Evolutionary conservation across 306 rosid species (phyloP).

Genomic region (Senna tora): DNA sequence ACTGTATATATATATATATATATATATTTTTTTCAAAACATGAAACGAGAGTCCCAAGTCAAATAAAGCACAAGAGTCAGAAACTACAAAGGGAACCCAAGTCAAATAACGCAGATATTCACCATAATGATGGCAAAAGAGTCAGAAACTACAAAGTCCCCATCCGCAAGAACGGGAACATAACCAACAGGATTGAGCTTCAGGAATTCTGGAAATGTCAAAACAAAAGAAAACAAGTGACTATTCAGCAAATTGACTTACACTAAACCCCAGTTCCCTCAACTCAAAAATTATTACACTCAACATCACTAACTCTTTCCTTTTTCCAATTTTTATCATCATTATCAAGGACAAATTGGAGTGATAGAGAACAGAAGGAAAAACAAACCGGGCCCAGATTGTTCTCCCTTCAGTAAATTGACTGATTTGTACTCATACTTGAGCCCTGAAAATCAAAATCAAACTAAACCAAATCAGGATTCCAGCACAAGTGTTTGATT

Average conservation of each 20-base stretch:
- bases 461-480: not conserved
- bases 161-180: constrained; percentile 74
- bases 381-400: constrained; percentile 56
- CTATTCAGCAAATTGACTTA: not conserved
- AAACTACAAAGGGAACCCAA: not conserved
- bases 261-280: constrained; percentile 1
- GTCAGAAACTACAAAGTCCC: constrained; percentile 52
- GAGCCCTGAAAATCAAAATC: constrained; percentile 46
- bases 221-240: not conserved
- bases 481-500: not conserved
- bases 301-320: too few species aligned
- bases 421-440: constrained; percentile 60
- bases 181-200: constrained; percentile 70
- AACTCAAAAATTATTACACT: not conserved
- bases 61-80: constrained; percentile 63
- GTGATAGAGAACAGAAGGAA: not conserved
- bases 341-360: not conserved
- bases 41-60: not conserved
- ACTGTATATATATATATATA: constrained; percentile 50
- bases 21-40: too few species aligned
- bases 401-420: constrained; percentile 61
- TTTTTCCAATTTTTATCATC: not conserved
- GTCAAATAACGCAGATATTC: not conserved
- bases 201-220: constrained; percentile 51
- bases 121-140: constrained; percentile 82